Evolutionary conservation across 352 stramenopile species (phyloP), one percentile per base, ranked within the genome.

Genomic region (Phytopythium vexans): DNA sequence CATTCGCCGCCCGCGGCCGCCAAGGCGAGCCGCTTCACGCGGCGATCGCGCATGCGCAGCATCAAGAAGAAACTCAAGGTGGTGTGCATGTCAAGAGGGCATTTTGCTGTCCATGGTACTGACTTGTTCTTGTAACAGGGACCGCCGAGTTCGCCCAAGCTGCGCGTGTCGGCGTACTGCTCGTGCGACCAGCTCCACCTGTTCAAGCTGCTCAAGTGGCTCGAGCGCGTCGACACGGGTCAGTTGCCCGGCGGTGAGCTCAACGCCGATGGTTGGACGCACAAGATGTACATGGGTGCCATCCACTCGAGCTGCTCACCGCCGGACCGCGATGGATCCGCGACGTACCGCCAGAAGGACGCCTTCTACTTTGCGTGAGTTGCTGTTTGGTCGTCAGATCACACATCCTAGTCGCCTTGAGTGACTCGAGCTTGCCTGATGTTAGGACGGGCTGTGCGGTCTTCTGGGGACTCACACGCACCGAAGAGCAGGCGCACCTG

Each of bases 131-230:
- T n/a, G n/a, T n/a, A n/a, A 51, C 34, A 66, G 48, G 78, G 88
- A 27, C 81, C 81, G 21, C 72, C 68, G 4, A 91, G 81, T 49
- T 63, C 74, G 3, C 74, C 82, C 42, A 94, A 94, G 59, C 77
- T 92, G 50, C 72, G 84, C 45, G 84, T 94, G 33, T 90, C 82
- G 10, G 84, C 84, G 44, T 94, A 94, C 60, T 94, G 84, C 58
- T 92, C 82, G 51, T 89, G 80, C 56, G 82, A 94, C 56, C 80
- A 91, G 54, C 36, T 92, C 55, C 75, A 89, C 43, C 60, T 94
- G n/a, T 91, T 92, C 56, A 92, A 92, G 66, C 59, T 92, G 58
- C 70, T 94, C 54, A 92, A 94, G 52, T 94, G 84, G 84, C 78
- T 94, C 45, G 79, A 94, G 52, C 62, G 82, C 41, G 66, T 89